Base-by-base conservation (phyloP, 1,284 basidiomycete species). In the Sporisorium graminicola region DNA sequence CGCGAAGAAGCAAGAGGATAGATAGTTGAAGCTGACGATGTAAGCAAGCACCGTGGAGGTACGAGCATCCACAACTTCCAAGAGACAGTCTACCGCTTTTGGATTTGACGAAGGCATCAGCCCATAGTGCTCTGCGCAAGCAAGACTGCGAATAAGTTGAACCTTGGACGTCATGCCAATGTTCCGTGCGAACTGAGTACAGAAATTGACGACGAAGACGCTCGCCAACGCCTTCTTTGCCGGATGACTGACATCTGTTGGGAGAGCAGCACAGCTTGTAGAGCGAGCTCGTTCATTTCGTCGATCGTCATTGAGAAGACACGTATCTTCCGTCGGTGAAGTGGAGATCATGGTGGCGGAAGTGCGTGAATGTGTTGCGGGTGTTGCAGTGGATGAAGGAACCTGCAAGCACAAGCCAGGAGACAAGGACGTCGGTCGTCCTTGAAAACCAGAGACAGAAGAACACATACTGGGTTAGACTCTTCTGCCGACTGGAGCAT, bases 111-210 rank as follows among this genome's bases (percentile, higher is more conserved):
- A 43, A 8, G 42, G 42, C 18, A 6, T 6, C 42, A 43, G 18
- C 10, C 42, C 42, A 43, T 43, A 43, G 18, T 43, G 42, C 18
- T 43, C 42, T 10, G 42, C 42, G 42, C 42, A 43, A 43, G 42
- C 42, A 43, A 43, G 18, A n/a, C 42, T 43, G 42, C 18, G 42
- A 43, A 43, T 6, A 43, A 43, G 42, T 10, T n/a, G 13, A n/a
- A 43, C 42, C 42, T 43, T 43, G 42, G 42, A 43, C 13, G 42
- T 43, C 42, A n/a, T 43, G 9, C 42, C 42, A n/a, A 43, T 43
- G 42, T n/a, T 43, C 10, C 42, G 42, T 12, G 42, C 42, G 18
- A 43, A 43, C 20, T 12, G 10, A 43, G 18, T n/a, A 43, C 6
- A 10, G 10, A 43, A 43, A n/a, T 43, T 12, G 42, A 43, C 42